Evolutionary conservation across 306 rosid genomes (phyloP).

Genomic region (Cucurbita pepo): DNA sequence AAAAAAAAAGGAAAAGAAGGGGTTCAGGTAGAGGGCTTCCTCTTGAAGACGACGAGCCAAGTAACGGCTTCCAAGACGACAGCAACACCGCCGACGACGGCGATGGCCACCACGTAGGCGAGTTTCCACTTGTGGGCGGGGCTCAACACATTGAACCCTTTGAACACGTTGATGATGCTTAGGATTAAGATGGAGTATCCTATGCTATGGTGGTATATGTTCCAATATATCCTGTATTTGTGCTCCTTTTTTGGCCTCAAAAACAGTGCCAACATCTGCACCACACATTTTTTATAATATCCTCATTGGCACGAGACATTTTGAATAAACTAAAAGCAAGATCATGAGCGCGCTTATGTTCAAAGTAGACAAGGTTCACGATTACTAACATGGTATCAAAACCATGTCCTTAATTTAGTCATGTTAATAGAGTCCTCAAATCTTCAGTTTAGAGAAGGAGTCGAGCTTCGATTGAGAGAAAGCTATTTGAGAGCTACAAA

Average conservation of each 20-base stretch:
- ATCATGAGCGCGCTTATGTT: no score
- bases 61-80: slow-evolving; percentile 52
- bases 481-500: no score
- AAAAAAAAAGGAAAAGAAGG: no score
- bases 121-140: slow-evolving; percentile 49
- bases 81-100: slow-evolving; percentile 32
- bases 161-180: slow-evolving; percentile 55
- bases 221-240: slow-evolving; percentile 57
- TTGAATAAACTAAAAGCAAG: no score
- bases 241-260: slow-evolving; percentile 64
- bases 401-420: no score
- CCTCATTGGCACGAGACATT: no score
- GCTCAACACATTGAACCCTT: slow-evolving; percentile 38
- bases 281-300: background rate
- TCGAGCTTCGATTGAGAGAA: no score
- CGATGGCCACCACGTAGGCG: slow-evolving; percentile 25
- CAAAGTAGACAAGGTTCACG: no score
- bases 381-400: no score
- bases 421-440: no score
- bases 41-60: slow-evolving; percentile 55
- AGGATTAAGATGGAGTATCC: slow-evolving; percentile 47
- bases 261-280: slow-evolving; percentile 64
- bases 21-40: slow-evolving; percentile 24
- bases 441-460: no score
- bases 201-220: slow-evolving; percentile 59